Base-by-base conservation (phyloP, 208 protist genomes). In the Sergeia podlipaevii region DNA sequence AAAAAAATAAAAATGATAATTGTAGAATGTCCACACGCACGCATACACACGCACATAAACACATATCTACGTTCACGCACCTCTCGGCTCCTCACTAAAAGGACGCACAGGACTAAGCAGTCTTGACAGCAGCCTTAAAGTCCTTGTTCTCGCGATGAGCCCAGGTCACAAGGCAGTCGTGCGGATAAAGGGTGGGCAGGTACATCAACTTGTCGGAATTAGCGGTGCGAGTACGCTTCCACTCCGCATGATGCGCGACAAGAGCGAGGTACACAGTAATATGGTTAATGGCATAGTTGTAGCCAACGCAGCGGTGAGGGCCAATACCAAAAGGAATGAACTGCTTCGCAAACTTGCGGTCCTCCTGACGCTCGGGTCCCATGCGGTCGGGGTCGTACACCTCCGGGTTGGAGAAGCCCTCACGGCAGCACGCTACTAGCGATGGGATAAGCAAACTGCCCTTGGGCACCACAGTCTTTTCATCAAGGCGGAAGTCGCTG, bases 281-380 rank as follows among this genome's bases (percentile, higher is more conserved):
- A 70, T 97, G 94, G 62, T 96, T 96, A 54, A 97, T 96, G 48
- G 90, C 92, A 53, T 97, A 96, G 76, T 97, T 92, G 65, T 89
- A 89, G 21, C 94, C 94, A 27, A 97, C 74, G 67, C 94, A 97
- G 52, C 83, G 84, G 70, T 97, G 92, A 15, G 94, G 85, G 18
- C 91, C 91, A 38, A 83, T 70, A 48, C 92, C 92, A 55, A 97
- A 97, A 2, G 90, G 85, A 21, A 97, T 82, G 56, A 93, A 97
- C 70, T 93, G 80, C 74, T 93, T 93, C 41, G 80, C 65, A 57
- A 91, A 87, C 56, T 92, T 87, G 46, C 75, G 72, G 56, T 89
- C 93, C 70, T 96, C 93, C 62, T 87, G 74, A 17, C 91, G 75
- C 77, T 93, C 87, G 23, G 73, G 60, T 8, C 80, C 76, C 80